Percentiles rank a stretch among this genome's conserved stretches.
Conservation (phyloP, 2,329 filamentous ascomycete species). For the Fusarium incarnatum region DNA sequence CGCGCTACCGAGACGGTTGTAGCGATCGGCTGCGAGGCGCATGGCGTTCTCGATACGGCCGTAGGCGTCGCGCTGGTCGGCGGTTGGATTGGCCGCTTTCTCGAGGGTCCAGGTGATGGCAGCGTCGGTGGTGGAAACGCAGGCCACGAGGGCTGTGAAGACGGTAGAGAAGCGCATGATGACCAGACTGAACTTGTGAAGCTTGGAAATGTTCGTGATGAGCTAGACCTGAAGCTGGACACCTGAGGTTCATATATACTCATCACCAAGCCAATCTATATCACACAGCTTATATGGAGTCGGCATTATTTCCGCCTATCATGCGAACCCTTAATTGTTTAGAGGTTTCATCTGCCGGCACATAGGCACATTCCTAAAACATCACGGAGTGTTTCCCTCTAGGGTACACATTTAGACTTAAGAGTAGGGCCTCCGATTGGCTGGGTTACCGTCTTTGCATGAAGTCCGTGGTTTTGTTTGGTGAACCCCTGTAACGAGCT, state of each 20-base stretch:
- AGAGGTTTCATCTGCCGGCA: slow-evolving; percentile 16
- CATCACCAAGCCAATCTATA: not conserved
- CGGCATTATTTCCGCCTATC: slow-evolving; percentile 14
- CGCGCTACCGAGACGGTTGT: slow-evolving; percentile 51
- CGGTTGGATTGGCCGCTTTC: slow-evolving; percentile 53
- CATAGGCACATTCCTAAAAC: slow-evolving; percentile 13
- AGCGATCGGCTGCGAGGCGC: slow-evolving; percentile 55
- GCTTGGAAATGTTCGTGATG: not conserved
- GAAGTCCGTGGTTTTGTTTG: not conserved
- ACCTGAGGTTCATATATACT: not conserved
- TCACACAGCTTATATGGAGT: not conserved
- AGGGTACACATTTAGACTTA: slow-evolving; percentile 2
- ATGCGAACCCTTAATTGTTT: slow-evolving; percentile 9
- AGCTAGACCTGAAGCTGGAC: not conserved
- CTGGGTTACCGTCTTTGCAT: not conserved
- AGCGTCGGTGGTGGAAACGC: slow-evolving; percentile 50
- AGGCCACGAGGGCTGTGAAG: slow-evolving; percentile 45
- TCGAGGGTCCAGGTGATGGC: slow-evolving; percentile 55
- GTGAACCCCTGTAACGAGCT: not conserved
- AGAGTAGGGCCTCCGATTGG: slow-evolving; percentile 5
- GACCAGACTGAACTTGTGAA: not conserved
- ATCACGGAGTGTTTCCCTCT: slow-evolving; percentile 21
- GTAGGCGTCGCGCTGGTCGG: slow-evolving; percentile 59
- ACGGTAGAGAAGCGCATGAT: slow-evolving; percentile 52
- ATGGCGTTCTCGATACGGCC: slow-evolving; percentile 57